These are phyloP conservation scores for Coccomyxa subellipsoidea DNA, from an alignment of 163 green algal species.

Conservation along the genomic window DNA sequence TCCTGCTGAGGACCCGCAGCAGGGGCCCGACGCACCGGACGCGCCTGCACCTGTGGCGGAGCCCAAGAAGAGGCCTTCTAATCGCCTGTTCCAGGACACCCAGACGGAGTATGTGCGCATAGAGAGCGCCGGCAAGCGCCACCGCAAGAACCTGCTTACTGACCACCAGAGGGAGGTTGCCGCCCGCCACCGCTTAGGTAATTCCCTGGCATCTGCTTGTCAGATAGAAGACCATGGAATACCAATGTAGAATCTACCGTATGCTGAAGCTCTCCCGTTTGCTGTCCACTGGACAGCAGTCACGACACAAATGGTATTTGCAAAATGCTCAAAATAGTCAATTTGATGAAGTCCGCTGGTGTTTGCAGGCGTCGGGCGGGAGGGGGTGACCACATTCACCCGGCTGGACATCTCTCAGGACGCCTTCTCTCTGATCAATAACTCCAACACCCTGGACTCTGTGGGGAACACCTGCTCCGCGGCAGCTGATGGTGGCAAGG, in stretches of 20 bases:
- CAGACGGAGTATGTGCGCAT: slow-evolving; percentile 5
- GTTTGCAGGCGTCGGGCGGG: not conserved
- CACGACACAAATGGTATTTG: too few relatives aligned
- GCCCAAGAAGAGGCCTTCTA: not conserved
- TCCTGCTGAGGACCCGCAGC: not conserved
- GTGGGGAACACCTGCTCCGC: not conserved
- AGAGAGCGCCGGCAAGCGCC: not conserved
- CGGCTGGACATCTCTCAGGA: not conserved
- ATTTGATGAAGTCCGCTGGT: not conserved
- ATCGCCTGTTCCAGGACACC: not conserved
- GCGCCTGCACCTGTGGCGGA: not conserved
- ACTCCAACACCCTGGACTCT: not conserved
- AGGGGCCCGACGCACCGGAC: not conserved
- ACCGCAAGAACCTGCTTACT: not conserved
- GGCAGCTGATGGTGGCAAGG: not conserved
- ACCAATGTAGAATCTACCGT: not conserved
- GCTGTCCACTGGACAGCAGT: too few relatives aligned
- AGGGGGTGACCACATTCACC: not conserved
- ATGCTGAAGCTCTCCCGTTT: not conserved
- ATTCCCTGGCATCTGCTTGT: not conserved
- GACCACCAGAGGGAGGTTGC: slow-evolving; percentile 3
- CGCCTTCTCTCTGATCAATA: not conserved
- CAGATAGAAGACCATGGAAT: not conserved
- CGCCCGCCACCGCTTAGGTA: not conserved
- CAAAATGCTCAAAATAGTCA: not conserved